A percentile compares a stretch with the other conserved stretches of the same genome.
phyloP scores from a whole-genome alignment of 2,329 filamentous ascomycete genomes.

The Pseudogymnoascus sp. region DNA sequence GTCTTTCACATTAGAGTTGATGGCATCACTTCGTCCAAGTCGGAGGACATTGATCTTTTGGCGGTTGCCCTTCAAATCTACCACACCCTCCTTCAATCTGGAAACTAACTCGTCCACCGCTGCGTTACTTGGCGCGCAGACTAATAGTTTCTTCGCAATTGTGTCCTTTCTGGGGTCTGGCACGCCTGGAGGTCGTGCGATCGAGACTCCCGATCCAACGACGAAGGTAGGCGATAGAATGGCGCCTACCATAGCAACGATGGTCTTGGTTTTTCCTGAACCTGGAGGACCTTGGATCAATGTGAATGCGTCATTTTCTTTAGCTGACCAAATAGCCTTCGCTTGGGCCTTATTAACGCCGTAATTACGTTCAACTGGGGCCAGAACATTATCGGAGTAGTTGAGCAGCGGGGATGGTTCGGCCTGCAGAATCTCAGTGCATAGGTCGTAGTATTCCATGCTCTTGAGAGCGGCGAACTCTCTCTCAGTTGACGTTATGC shows the following conservation, averaged over 20 bases:
- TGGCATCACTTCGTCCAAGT: conserved; percentile 82
- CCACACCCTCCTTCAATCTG: conserved; percentile 80
- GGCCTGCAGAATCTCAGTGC: conserved; percentile 81
- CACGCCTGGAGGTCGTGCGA: conserved; percentile 31
- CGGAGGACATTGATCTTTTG: conserved; percentile 82
- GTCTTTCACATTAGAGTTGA: conserved; percentile 80
- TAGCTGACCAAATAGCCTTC: conserved; percentile 80
- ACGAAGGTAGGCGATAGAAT: conserved; percentile 56
- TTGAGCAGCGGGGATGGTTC: conserved; percentile 82
- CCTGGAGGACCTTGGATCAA: conserved; percentile 92
- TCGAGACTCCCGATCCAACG: conserved; percentile 34
- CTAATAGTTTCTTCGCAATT: conserved; percentile 72
- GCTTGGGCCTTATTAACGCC: conserved; percentile 82
- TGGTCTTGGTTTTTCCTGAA: conserved; percentile 97
- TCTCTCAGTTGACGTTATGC: conserved; percentile 88
- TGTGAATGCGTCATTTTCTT: conserved; percentile 95
- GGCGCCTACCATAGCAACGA: conserved; percentile 89
- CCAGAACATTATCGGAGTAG: conserved; percentile 67
- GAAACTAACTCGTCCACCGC: conserved; percentile 94
- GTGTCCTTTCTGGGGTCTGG: conserved; percentile 29
- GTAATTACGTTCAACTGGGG: conserved; percentile 66
- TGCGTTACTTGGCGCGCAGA: conserved; percentile 97
- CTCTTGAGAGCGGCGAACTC: conserved; percentile 90
- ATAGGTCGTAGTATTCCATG: conserved; percentile 90
- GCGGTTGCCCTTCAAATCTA: conserved; percentile 61